Conservation (phyloP, 495 filamentous ascomycete genomes). For the Achaetomiella virescens region DNA sequence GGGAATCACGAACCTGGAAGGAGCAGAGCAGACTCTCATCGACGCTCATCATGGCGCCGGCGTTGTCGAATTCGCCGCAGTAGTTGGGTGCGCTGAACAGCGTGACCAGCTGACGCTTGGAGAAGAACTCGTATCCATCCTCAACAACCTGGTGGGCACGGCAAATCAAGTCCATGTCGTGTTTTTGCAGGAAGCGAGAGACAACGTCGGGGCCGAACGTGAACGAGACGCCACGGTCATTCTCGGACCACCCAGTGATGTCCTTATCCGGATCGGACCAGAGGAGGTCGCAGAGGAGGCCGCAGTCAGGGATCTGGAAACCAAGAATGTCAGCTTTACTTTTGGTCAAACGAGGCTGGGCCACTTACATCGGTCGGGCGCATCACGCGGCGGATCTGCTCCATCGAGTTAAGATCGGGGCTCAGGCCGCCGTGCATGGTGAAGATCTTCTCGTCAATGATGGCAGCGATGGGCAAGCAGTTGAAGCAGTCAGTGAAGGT, state of each 20-base stretch:
- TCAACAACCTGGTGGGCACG: slow-evolving; percentile 98
- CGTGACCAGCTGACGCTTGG: slow-evolving; percentile 93
- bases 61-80: slow-evolving; percentile 99
- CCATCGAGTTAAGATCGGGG: slow-evolving; percentile 98
- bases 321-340: slow-evolving; percentile 24
- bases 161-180: slow-evolving; percentile 99
- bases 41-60: slow-evolving; percentile 99
- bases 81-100: slow-evolving; percentile 98
- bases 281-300: slow-evolving; percentile 91
- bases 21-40: slow-evolving; percentile 97
- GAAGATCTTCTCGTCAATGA: slow-evolving; percentile 99
- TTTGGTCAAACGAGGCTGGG: background rate
- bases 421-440: slow-evolving; percentile 99
- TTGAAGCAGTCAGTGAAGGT: slow-evolving; percentile 99
- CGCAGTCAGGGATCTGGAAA: slow-evolving; percentile 90
- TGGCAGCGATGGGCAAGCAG: slow-evolving; percentile 97
- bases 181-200: slow-evolving; percentile 96
- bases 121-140: slow-evolving; percentile 99
- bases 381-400: slow-evolving; percentile 99
- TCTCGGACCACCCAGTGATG: slow-evolving; percentile 99
- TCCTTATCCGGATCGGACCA: slow-evolving; percentile 99
- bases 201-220: slow-evolving; percentile 99
- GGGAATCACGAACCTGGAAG: slow-evolving; percentile 73
- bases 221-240: slow-evolving; percentile 97
- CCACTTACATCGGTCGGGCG: slow-evolving; percentile 85